These are phyloP conservation scores for Pestalotiopsis sp. DNA, from an alignment of 2,329 filamentous ascomycete genomes.

Conservation along the genomic window DNA sequence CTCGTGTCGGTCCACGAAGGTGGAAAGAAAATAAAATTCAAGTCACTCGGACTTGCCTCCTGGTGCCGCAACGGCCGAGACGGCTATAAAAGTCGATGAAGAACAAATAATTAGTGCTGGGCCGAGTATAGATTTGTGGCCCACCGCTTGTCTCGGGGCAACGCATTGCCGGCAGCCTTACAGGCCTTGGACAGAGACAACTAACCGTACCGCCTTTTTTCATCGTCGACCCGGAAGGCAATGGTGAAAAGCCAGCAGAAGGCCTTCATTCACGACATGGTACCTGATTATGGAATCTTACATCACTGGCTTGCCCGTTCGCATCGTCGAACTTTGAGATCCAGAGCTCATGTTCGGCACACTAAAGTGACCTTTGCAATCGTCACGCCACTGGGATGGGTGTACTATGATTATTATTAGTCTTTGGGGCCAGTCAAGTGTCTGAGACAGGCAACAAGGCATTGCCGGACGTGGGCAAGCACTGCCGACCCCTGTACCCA, in stretches of 20 bases:
- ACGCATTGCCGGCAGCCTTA: neutral
- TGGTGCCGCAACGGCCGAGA: neutral
- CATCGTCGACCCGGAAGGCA: neutral
- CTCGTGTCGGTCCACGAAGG: neutral
- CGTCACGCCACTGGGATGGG: neutral
- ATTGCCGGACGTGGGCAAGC: neutral
- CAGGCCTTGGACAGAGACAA: neutral
- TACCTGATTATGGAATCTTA: neutral
- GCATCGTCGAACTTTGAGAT: no score
- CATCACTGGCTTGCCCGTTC: no score
- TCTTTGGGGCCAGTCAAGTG: neutral
- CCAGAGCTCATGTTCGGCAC: no score
- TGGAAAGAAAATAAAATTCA: neutral
- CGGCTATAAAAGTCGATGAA: neutral
- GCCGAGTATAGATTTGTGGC: neutral
- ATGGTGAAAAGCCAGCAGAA: neutral
- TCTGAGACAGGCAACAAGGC: neutral
- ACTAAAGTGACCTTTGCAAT: neutral
- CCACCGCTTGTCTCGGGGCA: neutral
- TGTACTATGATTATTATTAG: neutral
- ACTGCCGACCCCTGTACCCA: constrained; percentile 6
- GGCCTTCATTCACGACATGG: neutral
- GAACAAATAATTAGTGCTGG: neutral
- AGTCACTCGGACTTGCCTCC: neutral
- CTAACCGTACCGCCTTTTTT: neutral